Percentiles rank a stretch among this genome's conserved stretches.
Conservation (phyloP, 2,329 filamentous ascomycete species). For the Neonectria punicea region DNA sequence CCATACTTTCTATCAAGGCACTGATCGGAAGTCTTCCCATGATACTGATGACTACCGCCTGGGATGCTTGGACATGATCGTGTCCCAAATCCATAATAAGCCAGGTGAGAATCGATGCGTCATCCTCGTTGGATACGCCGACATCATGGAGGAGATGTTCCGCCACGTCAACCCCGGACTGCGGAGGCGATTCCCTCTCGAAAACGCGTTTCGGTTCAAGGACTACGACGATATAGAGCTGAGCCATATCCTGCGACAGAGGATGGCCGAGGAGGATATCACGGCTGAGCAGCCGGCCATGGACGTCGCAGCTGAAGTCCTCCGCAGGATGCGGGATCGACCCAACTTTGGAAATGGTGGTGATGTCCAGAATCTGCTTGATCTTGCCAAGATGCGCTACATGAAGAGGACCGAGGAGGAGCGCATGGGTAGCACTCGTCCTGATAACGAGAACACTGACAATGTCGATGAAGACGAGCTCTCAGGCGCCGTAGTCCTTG, state of each 20-base stretch:
- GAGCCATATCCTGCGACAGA: constrained; percentile 68
- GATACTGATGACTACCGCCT: neutral
- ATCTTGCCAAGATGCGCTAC: constrained; percentile 52
- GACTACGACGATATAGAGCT: constrained; percentile 73
- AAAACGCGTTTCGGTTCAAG: constrained; percentile 72
- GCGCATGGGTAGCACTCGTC: no score
- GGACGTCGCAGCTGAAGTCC: constrained; percentile 66
- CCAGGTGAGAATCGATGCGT: constrained; percentile 79
- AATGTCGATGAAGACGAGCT: neutral
- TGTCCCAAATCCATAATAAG: constrained; percentile 76
- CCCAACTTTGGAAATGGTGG: constrained; percentile 81
- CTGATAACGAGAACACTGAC: no score
- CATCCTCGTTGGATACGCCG: constrained; percentile 75
- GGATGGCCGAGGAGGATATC: constrained; percentile 55
- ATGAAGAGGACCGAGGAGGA: neutral
- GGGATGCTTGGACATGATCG: constrained; percentile 69
- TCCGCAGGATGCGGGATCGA: constrained; percentile 69
- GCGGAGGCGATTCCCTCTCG: constrained; percentile 67
- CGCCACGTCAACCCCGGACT: constrained; percentile 79
- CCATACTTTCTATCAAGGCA: constrained; percentile 62
- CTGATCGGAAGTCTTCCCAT: constrained; percentile 60
- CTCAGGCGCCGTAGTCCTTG: neutral
- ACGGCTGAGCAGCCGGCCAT: constrained; percentile 62
- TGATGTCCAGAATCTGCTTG: constrained; percentile 75
- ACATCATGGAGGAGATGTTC: constrained; percentile 78